These are phyloP conservation scores for Moniliophthora roreri DNA, from an alignment of 1,284 basidiomycete genomes.

Conservation along the genomic window DNA sequence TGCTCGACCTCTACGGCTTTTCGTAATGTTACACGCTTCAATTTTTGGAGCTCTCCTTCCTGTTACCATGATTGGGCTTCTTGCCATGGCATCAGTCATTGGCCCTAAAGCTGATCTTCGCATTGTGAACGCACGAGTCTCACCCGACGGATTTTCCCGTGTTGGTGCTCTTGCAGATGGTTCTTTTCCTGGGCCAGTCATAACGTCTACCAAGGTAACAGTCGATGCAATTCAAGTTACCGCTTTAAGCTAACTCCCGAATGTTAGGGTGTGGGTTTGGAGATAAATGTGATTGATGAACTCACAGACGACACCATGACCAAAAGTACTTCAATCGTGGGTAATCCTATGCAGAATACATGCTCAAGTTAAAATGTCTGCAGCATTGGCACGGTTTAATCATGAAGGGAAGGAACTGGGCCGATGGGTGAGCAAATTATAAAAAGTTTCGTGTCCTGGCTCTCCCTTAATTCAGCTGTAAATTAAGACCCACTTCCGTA, in stretches of 20 bases:
- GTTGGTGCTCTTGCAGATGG: neutral
- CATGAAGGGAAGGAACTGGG: neutral
- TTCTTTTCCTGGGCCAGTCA: neutral
- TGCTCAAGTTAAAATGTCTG: neutral
- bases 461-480: neutral
- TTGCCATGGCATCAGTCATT: neutral
- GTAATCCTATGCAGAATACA: too few relatives aligned
- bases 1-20: too few relatives aligned
- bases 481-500: neutral
- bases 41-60: too few relatives aligned
- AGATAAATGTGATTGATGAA: constrained; percentile 1
- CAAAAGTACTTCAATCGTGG: neutral
- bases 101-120: constrained; percentile 1
- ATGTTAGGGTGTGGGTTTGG: neutral
- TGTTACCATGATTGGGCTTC: too few relatives aligned
- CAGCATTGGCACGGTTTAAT: constrained; percentile 3
- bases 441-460: too few relatives aligned
- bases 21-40: too few relatives aligned
- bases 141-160: constrained; percentile 3
- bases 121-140: neutral
- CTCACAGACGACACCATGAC: neutral
- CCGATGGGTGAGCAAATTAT: neutral
- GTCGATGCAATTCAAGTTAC: neutral
- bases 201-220: neutral
- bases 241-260: neutral